Conservation (phyloP, 1,139 yeast species). For the Arxiozyma slooffiae region DNA sequence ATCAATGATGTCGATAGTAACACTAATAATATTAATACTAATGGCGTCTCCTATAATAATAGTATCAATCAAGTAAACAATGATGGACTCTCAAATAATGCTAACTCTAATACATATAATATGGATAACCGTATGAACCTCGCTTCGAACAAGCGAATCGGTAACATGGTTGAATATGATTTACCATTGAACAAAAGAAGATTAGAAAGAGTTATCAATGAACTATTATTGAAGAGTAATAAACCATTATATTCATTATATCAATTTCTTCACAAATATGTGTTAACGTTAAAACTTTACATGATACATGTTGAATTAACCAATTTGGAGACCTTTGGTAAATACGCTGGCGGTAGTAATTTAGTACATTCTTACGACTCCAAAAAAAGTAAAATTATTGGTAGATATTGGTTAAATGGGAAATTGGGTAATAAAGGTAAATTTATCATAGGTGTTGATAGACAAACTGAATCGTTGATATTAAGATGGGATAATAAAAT, state of each 20-base stretch:
- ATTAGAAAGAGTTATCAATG: constrained; percentile 42
- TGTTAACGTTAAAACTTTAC: constrained; percentile 65
- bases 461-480: constrained; percentile 38
- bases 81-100: neutral
- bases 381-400: constrained; percentile 48
- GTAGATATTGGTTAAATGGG: constrained; percentile 60
- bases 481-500: constrained; percentile 49
- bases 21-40: neutral
- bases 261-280: constrained; percentile 57
- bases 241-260: constrained; percentile 47
- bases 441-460: constrained; percentile 60
- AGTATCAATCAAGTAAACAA: neutral
- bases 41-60: neutral
- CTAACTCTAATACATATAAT: neutral
- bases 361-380: constrained; percentile 59
- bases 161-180: constrained; percentile 3
- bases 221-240: constrained; percentile 42
- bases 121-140: neutral
- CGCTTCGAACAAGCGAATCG: neutral
- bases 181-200: constrained; percentile 34
- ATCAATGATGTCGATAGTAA: neutral
- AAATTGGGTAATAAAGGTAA: constrained; percentile 40
- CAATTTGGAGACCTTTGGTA: constrained; percentile 38
- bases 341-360: constrained; percentile 60
- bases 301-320: constrained; percentile 57